Evolutionary conservation across 1,139 yeast genomes (phyloP).

Genomic region (Debaryomycetaceae sp.): DNA sequence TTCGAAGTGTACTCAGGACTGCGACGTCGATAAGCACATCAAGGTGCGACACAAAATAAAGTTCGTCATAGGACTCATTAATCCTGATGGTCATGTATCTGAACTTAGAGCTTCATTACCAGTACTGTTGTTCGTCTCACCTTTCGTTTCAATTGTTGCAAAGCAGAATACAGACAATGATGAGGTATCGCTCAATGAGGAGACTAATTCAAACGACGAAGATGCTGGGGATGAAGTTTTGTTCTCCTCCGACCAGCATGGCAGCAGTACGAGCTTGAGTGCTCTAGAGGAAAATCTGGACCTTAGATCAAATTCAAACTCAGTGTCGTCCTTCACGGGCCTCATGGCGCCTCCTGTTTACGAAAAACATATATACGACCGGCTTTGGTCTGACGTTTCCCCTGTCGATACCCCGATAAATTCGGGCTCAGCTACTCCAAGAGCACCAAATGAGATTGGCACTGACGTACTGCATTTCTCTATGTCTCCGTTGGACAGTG

Average conservation of each 20-base stretch:
- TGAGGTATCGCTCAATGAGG: constrained; percentile 6
- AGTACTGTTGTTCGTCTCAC: constrained; percentile 65
- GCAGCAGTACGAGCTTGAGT: constrained; percentile 28
- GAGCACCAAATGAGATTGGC: constrained; percentile 10
- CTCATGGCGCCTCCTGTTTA: constrained; percentile 87
- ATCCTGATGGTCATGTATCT: constrained; percentile 75
- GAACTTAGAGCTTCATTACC: constrained; percentile 78
- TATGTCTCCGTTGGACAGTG: constrained; percentile 42
- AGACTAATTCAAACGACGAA: not conserved
- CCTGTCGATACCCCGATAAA: constrained; percentile 53
- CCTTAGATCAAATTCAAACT: constrained; percentile 22
- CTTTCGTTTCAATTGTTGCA: constrained; percentile 72
- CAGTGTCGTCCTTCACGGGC: constrained; percentile 37
- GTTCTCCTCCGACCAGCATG: constrained; percentile 26
- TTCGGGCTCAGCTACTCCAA: constrained; percentile 54
- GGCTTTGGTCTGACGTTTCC: constrained; percentile 72
- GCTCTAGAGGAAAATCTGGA: constrained; percentile 14
- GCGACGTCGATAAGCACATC: constrained; percentile 57
- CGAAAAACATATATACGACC: constrained; percentile 79
- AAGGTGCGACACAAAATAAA: constrained; percentile 71
- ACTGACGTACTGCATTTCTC: constrained; percentile 32
- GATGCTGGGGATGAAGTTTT: constrained; percentile 19
- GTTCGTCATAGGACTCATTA: constrained; percentile 58
- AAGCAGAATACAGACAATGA: constrained; percentile 19
- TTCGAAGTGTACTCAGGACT: constrained; percentile 79